Conservation (phyloP, 2,329 filamentous ascomycete genomes). For the Paradendryphiella salina region DNA sequence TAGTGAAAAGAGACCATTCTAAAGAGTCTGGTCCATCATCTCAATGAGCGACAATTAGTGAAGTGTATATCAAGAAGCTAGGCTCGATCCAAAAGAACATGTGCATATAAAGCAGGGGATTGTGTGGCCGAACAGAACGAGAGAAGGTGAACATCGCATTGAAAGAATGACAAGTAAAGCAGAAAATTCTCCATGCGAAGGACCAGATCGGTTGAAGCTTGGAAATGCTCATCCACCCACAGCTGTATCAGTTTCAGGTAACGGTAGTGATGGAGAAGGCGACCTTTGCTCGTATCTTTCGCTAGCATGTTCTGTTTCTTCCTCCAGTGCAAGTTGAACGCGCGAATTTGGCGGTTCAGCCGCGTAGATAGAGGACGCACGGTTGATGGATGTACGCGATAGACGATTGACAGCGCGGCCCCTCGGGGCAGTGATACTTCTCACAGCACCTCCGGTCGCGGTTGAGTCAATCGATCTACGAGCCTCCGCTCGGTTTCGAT, state of each 20-base stretch:
- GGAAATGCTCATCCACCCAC: neutral
- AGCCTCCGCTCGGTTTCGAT: constrained; percentile 5
- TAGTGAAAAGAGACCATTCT: too few species aligned
- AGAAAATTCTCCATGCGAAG: too few species aligned
- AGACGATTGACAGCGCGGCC: constrained; percentile 6
- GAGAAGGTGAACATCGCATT: too few species aligned
- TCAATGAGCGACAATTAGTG: too few species aligned
- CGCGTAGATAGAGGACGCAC: constrained; percentile 1
- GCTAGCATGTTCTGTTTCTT: neutral
- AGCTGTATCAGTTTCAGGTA: neutral
- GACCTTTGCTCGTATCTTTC: neutral
- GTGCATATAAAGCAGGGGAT: too few species aligned
- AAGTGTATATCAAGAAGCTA: too few species aligned
- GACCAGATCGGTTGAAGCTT: neutral
- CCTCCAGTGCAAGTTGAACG: neutral
- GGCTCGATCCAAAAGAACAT: too few species aligned
- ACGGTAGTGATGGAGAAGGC: neutral
- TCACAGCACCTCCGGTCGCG: constrained; percentile 3
- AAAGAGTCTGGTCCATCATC: too few species aligned
- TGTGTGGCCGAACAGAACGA: too few species aligned
- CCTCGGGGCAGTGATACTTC: constrained; percentile 4
- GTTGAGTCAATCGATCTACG: constrained; percentile 15
- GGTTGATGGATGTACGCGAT: constrained; percentile 2
- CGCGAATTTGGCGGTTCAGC: neutral
- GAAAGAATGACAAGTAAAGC: too few species aligned